phyloP scores from a whole-genome alignment of 768 basidiomycete species.

The Candolleomyces efflorescens region DNA sequence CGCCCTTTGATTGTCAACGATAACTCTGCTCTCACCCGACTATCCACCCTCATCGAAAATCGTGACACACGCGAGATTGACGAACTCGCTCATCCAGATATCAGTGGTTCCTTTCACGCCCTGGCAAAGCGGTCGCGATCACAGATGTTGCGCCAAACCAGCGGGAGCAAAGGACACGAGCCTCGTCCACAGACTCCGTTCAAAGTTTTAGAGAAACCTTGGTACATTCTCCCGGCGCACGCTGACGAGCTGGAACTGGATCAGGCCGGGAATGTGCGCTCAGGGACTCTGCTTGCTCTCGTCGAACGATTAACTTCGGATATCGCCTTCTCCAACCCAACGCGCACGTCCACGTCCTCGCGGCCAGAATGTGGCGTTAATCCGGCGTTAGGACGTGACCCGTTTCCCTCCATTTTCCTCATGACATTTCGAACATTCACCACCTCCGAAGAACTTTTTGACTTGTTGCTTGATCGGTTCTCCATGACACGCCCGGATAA shows the following conservation, averaged over 20 bases:
- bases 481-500: slow-evolving; percentile 47
- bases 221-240: slow-evolving; percentile 59
- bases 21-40: slow-evolving; percentile 22
- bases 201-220: slow-evolving; percentile 43
- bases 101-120: slow-evolving; percentile 19
- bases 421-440: slow-evolving; percentile 83
- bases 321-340: slow-evolving; percentile 36
- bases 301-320: slow-evolving; percentile 63
- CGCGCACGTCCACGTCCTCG: slow-evolving; percentile 40
- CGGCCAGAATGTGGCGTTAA: not conserved
- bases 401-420: slow-evolving; percentile 64
- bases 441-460: slow-evolving; percentile 62
- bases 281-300: slow-evolving; percentile 67
- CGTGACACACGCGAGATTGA: slow-evolving; percentile 30
- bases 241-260: slow-evolving; percentile 62
- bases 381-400: slow-evolving; percentile 14
- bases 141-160: slow-evolving; percentile 11
- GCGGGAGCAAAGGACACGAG: slow-evolving; percentile 15
- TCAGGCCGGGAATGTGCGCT: slow-evolving; percentile 59
- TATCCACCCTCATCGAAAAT: slow-evolving; percentile 35
- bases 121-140: slow-evolving; percentile 14
- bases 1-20: slow-evolving; percentile 38
- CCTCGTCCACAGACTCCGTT: slow-evolving; percentile 24
- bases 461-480: slow-evolving; percentile 63
- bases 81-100: slow-evolving; percentile 24